Base-by-base conservation (phyloP, 352 stramenopile species). In the Globisporangium cystogenes region DNA sequence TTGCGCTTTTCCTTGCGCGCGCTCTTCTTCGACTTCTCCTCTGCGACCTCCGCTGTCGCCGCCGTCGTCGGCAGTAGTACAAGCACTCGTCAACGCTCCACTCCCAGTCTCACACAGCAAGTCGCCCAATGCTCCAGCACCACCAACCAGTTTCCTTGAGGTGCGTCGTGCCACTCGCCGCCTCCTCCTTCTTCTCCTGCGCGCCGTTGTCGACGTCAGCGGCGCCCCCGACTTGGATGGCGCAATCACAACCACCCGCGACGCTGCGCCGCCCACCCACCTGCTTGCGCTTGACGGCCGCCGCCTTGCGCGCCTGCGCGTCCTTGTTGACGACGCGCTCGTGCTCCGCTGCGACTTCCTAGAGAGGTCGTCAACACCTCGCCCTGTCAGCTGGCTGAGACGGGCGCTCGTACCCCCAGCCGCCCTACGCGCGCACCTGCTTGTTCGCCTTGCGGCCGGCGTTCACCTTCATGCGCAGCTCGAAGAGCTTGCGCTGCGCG, bases 401-500 rank as follows among this genome's bases (percentile, higher is more conserved):
- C 29, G 7, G 1, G 12, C 43, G 20, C 18, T 12, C 27, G 7
- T 11, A n/a, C n/a, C n/a, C n/a, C n/a, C n/a, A n/a, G n/a, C n/a
- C n/a, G n/a, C n/a, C n/a, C n/a, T n/a, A 24, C 39, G 18, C 37
- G 43, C 59, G 8, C 27, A 86, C 76, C 77, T 87, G 60, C 53
- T 93, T 93, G 60, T 90, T 90, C 14, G 79, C 77, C 55, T 90
- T 90, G 40, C 82, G 63, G 0, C 79, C 82, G 7, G 79, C 80
- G 55, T 93, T 93, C 43, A 90, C 79, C 59, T 90, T 87, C 82
- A 93, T 93, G 39, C 82, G 79, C 50, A 93, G 64, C 69, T 93
- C 73, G 62, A 93, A 93, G 54, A 93, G 74, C 65, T 90, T 93
- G 41, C 60, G 71, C 59, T 93, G 77, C 53, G 77, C 80, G 21